Evolutionary conservation across 2,329 filamentous ascomycete species (phyloP), one percentile per base, ranked within the genome.

Genomic region (Dendrostoma leiphaemia): DNA sequence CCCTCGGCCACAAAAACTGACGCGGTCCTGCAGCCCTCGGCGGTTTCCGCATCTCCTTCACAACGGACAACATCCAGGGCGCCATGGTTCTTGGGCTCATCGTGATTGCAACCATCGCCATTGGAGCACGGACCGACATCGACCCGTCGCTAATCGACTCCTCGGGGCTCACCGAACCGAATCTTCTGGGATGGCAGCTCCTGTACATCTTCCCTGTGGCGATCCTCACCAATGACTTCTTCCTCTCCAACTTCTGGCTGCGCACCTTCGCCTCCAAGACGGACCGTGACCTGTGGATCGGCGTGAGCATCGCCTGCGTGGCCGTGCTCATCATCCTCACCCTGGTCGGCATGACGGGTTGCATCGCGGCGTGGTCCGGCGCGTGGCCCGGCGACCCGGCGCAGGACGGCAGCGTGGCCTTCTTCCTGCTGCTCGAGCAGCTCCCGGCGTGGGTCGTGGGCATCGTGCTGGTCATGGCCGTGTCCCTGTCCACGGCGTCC

Each of bases 221-320:
- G 41, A 82, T 94, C 60, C 67, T 92, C 53, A 92, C 89, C 56
- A 94, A 93, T 72, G 86, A 92, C 74, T 92, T 94, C 76, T 94
- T 94, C 75, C 76, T 94, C 40, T 90, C 88, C 29, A 87, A 84
- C 61, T 91, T 90, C 71, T 94, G 90, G 90, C 82, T 93, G 69
- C 86, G 90, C 48, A 89, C 89, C 5, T 94, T 94, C 64, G 87
- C 89, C 17, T 88, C 88, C 48, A 86, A 82, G 68, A 90, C 87
- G 0, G 89, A 94, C 75, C 85, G 80, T 64, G 89, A 93, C 65
- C 81, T 94, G 6, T 86, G 83, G 76, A 76, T 92, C 51, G 90
- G 89, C 46, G 80, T 89, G 28, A 80, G 80, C n/a, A 76, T 90
- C 47, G 89, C 90, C 17, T 81, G 81, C 7, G 71, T 83, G 3